phyloP scores from a whole-genome alignment of 1,139 yeast genomes.

The Geotrichum citri-aurantii region DNA sequence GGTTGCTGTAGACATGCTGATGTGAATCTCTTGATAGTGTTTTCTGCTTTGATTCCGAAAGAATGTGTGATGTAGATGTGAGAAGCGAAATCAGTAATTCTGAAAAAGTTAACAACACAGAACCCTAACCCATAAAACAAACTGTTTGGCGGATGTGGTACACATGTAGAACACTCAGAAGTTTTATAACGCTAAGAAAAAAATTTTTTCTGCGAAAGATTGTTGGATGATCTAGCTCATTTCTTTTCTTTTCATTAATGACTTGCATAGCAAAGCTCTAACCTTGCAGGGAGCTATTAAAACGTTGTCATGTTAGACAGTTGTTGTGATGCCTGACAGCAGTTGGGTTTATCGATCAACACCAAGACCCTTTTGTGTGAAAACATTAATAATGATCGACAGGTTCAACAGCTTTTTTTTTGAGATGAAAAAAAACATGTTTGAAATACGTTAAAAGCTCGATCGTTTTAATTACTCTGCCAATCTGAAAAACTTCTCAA shows the following conservation, averaged over 20 bases:
- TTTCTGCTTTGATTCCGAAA: background rate
- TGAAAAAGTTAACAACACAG: background rate
- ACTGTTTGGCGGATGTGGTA: no score
- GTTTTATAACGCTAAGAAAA: no score
- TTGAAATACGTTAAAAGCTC: background rate
- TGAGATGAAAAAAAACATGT: background rate
- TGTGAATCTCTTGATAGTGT: background rate
- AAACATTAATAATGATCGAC: background rate
- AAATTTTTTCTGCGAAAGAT: background rate
- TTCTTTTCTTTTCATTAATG: background rate
- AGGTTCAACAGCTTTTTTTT: background rate
- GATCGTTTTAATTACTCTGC: background rate
- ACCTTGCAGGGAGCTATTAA: background rate
- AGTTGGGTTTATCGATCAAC: background rate
- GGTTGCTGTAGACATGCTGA: conserved; percentile 7
- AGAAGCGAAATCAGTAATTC: background rate
- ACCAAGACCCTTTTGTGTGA: background rate
- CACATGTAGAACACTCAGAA: no score
- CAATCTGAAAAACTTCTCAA: no score
- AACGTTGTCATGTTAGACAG: background rate
- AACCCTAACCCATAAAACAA: no score
- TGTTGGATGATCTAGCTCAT: background rate
- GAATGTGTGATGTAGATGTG: background rate
- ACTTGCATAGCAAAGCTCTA: background rate
- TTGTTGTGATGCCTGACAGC: background rate